Evolutionary conservation across 768 basidiomycete genomes (phyloP).

Genomic region (Calocybe cyanea): DNA sequence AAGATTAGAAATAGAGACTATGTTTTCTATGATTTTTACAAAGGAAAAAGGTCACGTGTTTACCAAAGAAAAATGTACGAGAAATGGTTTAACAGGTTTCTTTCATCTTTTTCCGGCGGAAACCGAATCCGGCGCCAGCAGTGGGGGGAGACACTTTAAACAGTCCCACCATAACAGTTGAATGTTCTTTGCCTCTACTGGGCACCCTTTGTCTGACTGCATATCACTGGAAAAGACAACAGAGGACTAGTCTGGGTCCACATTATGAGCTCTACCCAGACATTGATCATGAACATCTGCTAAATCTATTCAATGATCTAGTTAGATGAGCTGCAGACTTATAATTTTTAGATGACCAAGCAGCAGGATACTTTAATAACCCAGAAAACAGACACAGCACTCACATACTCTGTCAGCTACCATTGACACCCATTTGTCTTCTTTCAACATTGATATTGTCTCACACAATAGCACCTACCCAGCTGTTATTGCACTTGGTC

Average conservation of each 20-base stretch:
- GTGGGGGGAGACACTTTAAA: conserved; percentile 32
- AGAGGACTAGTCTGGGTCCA: conserved; percentile 18
- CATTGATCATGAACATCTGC: conserved; percentile 17
- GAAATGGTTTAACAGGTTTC: too few relatives aligned
- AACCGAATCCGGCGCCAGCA: too few relatives aligned
- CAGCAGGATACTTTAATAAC: conserved; percentile 17
- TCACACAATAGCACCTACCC: conserved; percentile 20
- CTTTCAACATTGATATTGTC: conserved; percentile 25
- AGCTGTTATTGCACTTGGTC: conserved; percentile 15
- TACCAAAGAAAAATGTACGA: too few relatives aligned
- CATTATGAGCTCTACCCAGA: conserved; percentile 29
- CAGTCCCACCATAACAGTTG: conserved; percentile 27
- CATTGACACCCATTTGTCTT: conserved; percentile 23
- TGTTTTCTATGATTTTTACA: too few relatives aligned
- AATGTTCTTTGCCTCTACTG: conserved; percentile 27
- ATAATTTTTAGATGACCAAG: conserved; percentile 4
- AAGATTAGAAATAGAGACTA: too few relatives aligned
- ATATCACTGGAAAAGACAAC: conserved; percentile 27
- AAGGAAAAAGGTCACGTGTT: too few relatives aligned
- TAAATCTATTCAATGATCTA: conserved; percentile 4
- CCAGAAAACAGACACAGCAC: conserved; percentile 18
- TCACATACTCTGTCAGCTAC: conserved; percentile 23
- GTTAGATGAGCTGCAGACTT: neutral
- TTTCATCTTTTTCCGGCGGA: too few relatives aligned
- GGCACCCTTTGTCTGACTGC: conserved; percentile 28